Percentiles rank a stretch among this genome's conserved stretches.
phyloP scores from a whole-genome alignment of 2,329 filamentous ascomycete genomes.

The Cladosporium sp. region DNA sequence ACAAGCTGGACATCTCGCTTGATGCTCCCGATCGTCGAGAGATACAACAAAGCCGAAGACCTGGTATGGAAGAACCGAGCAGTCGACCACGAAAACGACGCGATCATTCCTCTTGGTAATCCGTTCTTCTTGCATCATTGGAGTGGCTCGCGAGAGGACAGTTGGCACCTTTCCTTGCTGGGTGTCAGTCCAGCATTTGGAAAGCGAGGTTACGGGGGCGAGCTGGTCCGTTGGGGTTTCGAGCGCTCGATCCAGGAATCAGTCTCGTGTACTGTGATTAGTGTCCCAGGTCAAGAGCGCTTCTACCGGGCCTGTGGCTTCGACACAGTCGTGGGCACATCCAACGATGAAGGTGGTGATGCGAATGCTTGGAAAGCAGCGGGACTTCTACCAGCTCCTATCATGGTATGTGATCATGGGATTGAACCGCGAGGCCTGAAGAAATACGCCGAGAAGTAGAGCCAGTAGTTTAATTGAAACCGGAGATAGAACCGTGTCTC shows the following conservation, averaged over 20 bases:
- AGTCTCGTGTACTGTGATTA: conserved; percentile 46
- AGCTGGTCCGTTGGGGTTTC: conserved; percentile 32
- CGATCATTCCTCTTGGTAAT: conserved; percentile 19
- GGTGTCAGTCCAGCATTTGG: conserved; percentile 28
- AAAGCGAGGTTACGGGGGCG: conserved; percentile 29
- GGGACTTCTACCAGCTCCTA: conserved; percentile 20
- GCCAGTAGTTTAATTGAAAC: background rate
- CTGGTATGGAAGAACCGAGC: conserved; percentile 30
- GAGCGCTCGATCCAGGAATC: conserved; percentile 46
- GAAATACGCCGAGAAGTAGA: conserved; percentile 24
- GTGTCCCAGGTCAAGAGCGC: conserved; percentile 28
- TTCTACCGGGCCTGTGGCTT: conserved; percentile 33
- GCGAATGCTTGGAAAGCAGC: conserved; percentile 3
- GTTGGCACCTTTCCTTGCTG: conserved; percentile 29
- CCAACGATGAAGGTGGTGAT: conserved; percentile 24
- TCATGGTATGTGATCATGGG: conserved; percentile 30
- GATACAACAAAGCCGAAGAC: conserved; percentile 27
- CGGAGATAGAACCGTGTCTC: accelerated
- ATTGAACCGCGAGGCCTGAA: conserved; percentile 22
- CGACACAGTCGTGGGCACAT: conserved; percentile 24
- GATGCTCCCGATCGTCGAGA: conserved; percentile 16
- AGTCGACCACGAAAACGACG: conserved; percentile 20
- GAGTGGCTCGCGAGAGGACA: conserved; percentile 27
- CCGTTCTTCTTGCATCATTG: conserved; percentile 30
- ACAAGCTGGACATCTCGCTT: background rate